Evolutionary conservation across 2,329 filamentous ascomycete genomes (phyloP).

Genomic region (Aspergillus costaricaensis): DNA sequence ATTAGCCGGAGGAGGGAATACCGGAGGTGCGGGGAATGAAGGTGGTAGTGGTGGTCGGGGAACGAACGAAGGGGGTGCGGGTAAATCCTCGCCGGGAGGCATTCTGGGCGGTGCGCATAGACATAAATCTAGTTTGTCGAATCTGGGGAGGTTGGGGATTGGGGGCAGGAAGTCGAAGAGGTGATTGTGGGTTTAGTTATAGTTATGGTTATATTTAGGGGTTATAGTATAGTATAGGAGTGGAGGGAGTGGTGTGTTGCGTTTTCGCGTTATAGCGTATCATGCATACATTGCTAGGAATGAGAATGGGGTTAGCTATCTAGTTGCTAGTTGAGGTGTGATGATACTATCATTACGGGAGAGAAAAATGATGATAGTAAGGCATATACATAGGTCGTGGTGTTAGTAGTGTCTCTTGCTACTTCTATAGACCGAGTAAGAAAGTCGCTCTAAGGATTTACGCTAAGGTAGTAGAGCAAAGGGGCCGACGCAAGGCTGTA

Average conservation of each 20-base stretch:
- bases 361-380: no score
- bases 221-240: no score
- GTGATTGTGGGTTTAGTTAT: slow-evolving; percentile 15
- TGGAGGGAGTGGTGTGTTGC: no score
- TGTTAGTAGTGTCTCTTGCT: not conserved
- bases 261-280: no score
- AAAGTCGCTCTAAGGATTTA: no score
- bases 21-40: slow-evolving; percentile 49
- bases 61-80: slow-evolving; percentile 18
- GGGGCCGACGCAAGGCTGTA: not conserved
- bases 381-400: no score
- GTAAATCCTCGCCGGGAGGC: slow-evolving; percentile 22
- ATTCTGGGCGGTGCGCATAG: slow-evolving; percentile 53
- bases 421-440: no score
- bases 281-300: no score
- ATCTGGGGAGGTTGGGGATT: slow-evolving; percentile 71
- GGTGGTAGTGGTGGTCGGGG: slow-evolving; percentile 8
- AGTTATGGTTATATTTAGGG: no score
- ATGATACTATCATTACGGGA: no score
- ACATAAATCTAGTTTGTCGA: slow-evolving; percentile 64
- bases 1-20: slow-evolving; percentile 25
- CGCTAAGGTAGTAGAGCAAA: not conserved
- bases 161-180: slow-evolving; percentile 60
- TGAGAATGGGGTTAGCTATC: no score
- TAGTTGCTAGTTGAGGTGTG: no score